These are phyloP conservation scores for Penicillium coffeae DNA, from an alignment of 495 filamentous ascomycete genomes.

Conservation along the genomic window DNA sequence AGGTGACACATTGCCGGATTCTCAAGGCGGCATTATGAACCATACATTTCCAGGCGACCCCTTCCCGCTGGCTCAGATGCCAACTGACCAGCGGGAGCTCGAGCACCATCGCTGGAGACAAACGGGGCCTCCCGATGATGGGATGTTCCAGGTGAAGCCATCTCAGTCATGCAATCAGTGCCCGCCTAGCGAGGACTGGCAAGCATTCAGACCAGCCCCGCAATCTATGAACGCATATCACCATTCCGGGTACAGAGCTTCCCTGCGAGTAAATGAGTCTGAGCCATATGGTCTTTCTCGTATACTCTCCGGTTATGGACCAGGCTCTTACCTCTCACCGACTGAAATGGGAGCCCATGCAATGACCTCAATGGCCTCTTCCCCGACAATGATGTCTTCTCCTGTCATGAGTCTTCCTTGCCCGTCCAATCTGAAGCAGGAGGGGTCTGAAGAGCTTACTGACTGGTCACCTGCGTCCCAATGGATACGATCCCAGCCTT, in stretches of 20 bases:
- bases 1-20: neutral
- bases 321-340: slow-evolving; percentile 2
- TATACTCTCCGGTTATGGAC: too few species aligned
- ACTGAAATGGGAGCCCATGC: neutral
- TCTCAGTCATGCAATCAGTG: slow-evolving; percentile 17
- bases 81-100: slow-evolving; percentile 26
- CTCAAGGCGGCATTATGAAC: slow-evolving; percentile 1
- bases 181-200: slow-evolving; percentile 18
- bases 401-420: neutral
- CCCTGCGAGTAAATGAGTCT: neutral
- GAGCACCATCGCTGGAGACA: slow-evolving; percentile 16
- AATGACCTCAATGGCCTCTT: neutral
- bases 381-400: neutral
- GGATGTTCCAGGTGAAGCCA: slow-evolving; percentile 9
- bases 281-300: slow-evolving; percentile 8
- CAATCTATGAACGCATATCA: slow-evolving; percentile 19
- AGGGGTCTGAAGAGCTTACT: neutral
- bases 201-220: slow-evolving; percentile 21
- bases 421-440: neutral
- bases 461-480: neutral
- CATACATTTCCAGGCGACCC: slow-evolving; percentile 16
- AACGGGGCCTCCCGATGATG: slow-evolving; percentile 17
- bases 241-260: slow-evolving; percentile 9
- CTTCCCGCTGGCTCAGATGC: slow-evolving; percentile 18
- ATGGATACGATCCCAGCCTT: neutral